Conservation (phyloP, 1,139 yeast genomes). For the Blastobotrys petasosporus region DNA sequence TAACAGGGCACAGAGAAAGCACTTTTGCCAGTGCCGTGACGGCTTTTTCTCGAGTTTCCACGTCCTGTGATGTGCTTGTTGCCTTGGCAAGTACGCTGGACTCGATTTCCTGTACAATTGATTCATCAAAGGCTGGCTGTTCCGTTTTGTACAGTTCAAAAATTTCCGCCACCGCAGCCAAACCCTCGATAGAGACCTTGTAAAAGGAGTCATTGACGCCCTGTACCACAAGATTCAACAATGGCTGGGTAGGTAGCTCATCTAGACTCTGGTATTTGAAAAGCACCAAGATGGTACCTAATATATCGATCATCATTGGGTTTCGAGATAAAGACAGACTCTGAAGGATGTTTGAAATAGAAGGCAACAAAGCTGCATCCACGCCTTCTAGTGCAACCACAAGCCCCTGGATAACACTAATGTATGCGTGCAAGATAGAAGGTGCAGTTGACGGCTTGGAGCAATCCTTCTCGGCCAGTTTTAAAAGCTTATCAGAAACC, state of each 20-base stretch:
- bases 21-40: conserved; percentile 35
- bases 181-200: conserved; percentile 48
- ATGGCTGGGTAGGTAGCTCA: conserved; percentile 23
- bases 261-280: conserved; percentile 15
- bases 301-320: conserved; percentile 21
- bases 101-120: conserved; percentile 15
- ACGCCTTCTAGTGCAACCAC: conserved; percentile 16
- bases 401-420: conserved; percentile 17
- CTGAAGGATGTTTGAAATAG: conserved; percentile 13
- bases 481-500: conserved; percentile 20
- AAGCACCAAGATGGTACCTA: conserved; percentile 20
- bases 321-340: conserved; percentile 13
- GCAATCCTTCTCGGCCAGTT: conserved; percentile 18
- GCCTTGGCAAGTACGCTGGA: conserved; percentile 36
- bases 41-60: conserved; percentile 48
- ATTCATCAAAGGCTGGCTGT: conserved; percentile 13
- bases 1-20: conserved; percentile 2
- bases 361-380: conserved; percentile 12
- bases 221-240: conserved; percentile 37
- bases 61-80: conserved; percentile 40
- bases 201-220: conserved; percentile 46
- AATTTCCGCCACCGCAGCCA: conserved; percentile 37
- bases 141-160: background rate
- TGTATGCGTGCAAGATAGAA: conserved; percentile 17
- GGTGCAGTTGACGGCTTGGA: conserved; percentile 15